A percentile compares a stretch with the other conserved stretches of the same genome.
These are phyloP conservation scores for Eucalyptus rudis DNA, from an alignment of 345 rosid genomes.

Conservation along the genomic window DNA sequence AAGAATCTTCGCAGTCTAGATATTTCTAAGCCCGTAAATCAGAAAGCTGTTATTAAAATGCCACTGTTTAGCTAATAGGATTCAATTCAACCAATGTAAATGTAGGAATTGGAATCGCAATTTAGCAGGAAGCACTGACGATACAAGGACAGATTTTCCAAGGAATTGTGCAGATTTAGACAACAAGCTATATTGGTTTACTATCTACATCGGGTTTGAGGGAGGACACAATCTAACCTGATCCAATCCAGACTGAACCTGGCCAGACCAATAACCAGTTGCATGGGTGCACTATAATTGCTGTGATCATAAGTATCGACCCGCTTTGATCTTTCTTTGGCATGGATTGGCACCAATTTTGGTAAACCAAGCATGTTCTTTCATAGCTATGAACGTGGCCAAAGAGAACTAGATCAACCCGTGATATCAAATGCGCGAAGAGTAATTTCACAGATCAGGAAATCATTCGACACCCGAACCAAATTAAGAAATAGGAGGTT, in stretches of 20 bases:
- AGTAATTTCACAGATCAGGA: not conserved
- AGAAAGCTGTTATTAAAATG: not conserved
- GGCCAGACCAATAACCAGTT: conserved; percentile 50
- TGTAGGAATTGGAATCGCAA: not conserved
- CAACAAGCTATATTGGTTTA: not conserved
- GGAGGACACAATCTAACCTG: conserved; percentile 1
- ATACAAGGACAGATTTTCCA: not conserved
- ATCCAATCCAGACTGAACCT: conserved; percentile 28
- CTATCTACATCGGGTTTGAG: not conserved
- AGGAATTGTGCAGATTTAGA: not conserved
- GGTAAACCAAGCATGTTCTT: conserved; percentile 41
- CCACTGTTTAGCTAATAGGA: not conserved
- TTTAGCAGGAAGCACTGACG: not conserved
- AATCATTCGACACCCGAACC: not conserved
- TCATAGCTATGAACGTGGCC: conserved; percentile 66
- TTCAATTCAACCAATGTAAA: not conserved
- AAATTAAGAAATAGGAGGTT: not conserved
- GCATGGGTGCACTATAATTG: conserved; percentile 45
- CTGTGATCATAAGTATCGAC: conserved; percentile 31
- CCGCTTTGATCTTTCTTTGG: conserved; percentile 30
- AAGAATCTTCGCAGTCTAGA: not conserved
- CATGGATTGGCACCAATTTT: conserved; percentile 20
- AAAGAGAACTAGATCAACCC: conserved; percentile 47
- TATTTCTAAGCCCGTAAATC: not conserved
- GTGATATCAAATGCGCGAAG: not conserved